Conservation (phyloP, 1,284 basidiomycete genomes). For the Papiliotrema flavescens region DNA sequence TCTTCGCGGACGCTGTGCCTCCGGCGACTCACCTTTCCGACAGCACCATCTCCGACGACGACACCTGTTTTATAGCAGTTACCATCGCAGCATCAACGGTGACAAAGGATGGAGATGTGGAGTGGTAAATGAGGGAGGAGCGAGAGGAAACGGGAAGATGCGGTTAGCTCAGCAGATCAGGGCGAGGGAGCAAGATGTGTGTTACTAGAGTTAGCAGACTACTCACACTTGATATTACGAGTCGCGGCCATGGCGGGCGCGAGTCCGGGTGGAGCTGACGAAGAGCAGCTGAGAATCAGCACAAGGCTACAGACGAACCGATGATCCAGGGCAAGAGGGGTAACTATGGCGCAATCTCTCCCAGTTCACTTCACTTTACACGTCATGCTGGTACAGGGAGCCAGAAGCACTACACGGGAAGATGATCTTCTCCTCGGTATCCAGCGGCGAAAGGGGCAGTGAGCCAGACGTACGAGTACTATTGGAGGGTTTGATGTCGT, state of each 20-base stretch:
- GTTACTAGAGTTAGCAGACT: neutral
- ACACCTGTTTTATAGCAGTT: conserved; percentile 52
- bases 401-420: neutral
- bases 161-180: too few species aligned
- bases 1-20: neutral
- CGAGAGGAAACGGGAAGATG: neutral
- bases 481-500: too few species aligned
- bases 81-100: conserved; percentile 1
- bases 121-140: neutral
- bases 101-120: too few species aligned
- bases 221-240: conserved; percentile 34
- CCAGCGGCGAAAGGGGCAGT: too few species aligned
- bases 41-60: conserved; percentile 98
- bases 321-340: neutral
- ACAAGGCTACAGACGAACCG: neutral
- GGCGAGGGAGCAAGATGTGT: neutral
- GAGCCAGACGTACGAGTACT: too few species aligned
- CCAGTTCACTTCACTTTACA: too few species aligned
- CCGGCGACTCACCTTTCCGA: conserved; percentile 79
- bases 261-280: neutral
- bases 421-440: too few species aligned
- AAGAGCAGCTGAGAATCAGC: neutral
- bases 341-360: too few species aligned
- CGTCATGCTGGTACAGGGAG: neutral
- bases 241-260: conserved; percentile 21